These are phyloP conservation scores for Lizanozyma gosingica DNA, from an alignment of 1,139 yeast species.

Conservation along the genomic window DNA sequence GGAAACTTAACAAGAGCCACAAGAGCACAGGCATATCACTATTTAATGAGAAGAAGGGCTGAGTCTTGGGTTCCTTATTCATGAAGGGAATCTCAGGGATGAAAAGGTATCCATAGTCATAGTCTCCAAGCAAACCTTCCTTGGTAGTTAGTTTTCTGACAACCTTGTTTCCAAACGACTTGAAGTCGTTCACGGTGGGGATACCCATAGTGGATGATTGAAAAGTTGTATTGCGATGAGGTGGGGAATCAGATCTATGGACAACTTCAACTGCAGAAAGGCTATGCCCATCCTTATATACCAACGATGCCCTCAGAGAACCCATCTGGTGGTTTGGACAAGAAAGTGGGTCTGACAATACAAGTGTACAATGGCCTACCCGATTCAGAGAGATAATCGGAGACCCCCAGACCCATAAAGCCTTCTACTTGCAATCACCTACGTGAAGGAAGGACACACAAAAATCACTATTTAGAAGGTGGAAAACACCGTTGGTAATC, in stretches of 20 bases:
- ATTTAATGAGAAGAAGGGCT: slow-evolving; percentile 76
- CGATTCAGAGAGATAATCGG: not conserved
- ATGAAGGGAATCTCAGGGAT: slow-evolving; percentile 69
- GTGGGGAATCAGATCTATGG: too few species aligned
- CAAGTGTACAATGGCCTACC: too few species aligned
- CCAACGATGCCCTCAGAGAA: not conserved
- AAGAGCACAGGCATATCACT: slow-evolving; percentile 71
- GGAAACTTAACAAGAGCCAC: slow-evolving; percentile 73
- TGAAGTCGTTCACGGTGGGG: not conserved
- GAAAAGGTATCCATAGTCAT: slow-evolving; percentile 70
- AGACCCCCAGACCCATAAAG: not conserved
- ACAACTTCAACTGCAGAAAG: too few species aligned
- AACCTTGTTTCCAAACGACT: slow-evolving; percentile 13
- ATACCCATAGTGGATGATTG: not conserved
- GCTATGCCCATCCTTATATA: too few species aligned
- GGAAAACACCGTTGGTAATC: too few species aligned
- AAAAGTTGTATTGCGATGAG: too few species aligned
- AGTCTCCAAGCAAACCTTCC: slow-evolving; percentile 76
- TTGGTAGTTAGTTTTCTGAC: slow-evolving; percentile 50
- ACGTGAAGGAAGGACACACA: not conserved
- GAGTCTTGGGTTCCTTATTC: slow-evolving; percentile 39
- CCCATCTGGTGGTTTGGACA: too few species aligned
- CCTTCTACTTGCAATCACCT: not conserved
- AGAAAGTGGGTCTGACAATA: too few species aligned
- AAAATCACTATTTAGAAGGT: too few species aligned